Base-by-base conservation (phyloP, 1,284 basidiomycete genomes). In the Ceratobasidium sp. region DNA sequence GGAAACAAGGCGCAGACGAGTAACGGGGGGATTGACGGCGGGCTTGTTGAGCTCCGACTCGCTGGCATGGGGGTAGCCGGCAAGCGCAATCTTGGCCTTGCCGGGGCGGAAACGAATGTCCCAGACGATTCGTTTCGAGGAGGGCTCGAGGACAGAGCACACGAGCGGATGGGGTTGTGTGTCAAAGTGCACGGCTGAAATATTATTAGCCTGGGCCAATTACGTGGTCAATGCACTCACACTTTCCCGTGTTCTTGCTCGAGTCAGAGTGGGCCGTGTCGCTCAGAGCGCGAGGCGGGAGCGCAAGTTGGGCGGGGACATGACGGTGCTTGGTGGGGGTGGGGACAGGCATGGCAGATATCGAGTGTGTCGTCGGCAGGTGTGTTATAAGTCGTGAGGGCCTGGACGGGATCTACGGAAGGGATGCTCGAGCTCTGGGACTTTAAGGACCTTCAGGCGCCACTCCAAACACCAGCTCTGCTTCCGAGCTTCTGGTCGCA, bases 1-100 rank as follows among this genome's bases (percentile, higher is more conserved):
- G 45, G 69, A 72, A 7, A 72, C 55, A 22, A 72, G 53, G 22
- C 69, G 69, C 27, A 70, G 45, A 40, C 60, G 45, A 17, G 60
- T 64, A 15, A 52, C 60, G 10, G 60, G 60, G 47, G 60, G 60
- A 43, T 31, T 65, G 31, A 65, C 60, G 1, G 60, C 60, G 6
- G 60, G 60, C 49, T 65, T 65, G 60, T 42, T 53, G 25, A 65
- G 60, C 13, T 65, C 60, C n/a, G 60, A 65, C 25, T 65, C 60
- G 35, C 60, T 64, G 35, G 47, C 60, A 38, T 65, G 47, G 17
- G 60, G 60, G 34, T 52, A 65, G 4, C 60, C 60, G 20, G 34
- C n/a, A 1, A 65, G 47, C 22, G 52, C 42, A 47, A 65, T 65
- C 60, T 65, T 65, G 49, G 49, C 60, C 49, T 65, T 65, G 22